Conservation (phyloP, 345 rosid species). For the Populus nigra region DNA sequence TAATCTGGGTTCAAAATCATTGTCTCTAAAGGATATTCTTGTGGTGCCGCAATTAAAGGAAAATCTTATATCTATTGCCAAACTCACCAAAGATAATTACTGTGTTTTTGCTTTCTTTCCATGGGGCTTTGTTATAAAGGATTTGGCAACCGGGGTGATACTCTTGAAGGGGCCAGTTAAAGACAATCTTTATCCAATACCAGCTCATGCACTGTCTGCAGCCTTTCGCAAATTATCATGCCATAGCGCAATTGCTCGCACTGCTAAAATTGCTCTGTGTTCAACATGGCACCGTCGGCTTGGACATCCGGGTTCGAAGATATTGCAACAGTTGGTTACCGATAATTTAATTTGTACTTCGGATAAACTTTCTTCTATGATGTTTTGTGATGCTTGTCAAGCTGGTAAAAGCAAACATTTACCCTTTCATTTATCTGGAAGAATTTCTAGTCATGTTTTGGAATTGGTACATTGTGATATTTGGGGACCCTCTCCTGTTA, state of each 20-base stretch:
- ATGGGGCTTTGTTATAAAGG: neutral
- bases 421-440: no score
- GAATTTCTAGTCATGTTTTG: no score
- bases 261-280: neutral
- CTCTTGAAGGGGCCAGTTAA: neutral
- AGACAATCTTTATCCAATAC: neutral
- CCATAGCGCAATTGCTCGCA: neutral
- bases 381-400: neutral
- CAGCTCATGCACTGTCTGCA: neutral
- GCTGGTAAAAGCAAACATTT: neutral
- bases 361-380: neutral
- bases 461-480: no score
- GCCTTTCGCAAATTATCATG: rapidly evolving
- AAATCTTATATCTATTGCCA: neutral
- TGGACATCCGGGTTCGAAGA: neutral
- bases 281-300: neutral
- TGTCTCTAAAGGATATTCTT: neutral
- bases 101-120: neutral
- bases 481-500: no score
- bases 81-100: neutral
- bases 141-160: neutral
- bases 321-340: neutral
- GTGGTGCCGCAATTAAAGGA: neutral
- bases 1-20: rapidly evolving
- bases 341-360: neutral